Conservation (phyloP, 2,329 filamentous ascomycete species). For the Beauveria asiatica region DNA sequence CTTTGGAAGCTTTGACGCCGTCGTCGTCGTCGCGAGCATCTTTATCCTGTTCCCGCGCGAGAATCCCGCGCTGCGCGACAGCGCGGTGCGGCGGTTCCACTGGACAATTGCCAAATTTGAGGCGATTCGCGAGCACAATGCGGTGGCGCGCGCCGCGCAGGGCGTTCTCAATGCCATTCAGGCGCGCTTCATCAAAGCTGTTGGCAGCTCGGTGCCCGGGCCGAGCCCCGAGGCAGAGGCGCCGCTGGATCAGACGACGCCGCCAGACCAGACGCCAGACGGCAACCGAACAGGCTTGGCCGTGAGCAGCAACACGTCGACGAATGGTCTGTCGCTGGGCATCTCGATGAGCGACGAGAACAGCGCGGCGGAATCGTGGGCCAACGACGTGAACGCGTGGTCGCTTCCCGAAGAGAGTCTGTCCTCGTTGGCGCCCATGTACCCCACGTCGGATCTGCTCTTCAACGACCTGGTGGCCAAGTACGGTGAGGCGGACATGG, state of each 20-base stretch:
- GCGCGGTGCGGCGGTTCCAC: conserved; percentile 46
- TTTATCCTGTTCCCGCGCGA: conserved; percentile 53
- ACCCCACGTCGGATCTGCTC: conserved; percentile 47
- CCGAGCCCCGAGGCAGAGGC: background rate
- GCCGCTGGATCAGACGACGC: background rate
- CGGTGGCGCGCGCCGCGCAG: conserved; percentile 44
- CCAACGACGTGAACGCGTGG: conserved; percentile 9
- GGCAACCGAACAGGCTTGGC: background rate
- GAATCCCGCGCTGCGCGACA: conserved; percentile 37
- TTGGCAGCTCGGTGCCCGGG: conserved; percentile 22
- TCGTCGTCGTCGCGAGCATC: conserved; percentile 51
- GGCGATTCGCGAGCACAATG: conserved; percentile 44
- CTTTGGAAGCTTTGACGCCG: conserved; percentile 56
- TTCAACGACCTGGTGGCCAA: conserved; percentile 47
- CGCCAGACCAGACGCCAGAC: conserved; percentile 1
- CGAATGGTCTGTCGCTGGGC: background rate
- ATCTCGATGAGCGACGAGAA: conserved; percentile 9
- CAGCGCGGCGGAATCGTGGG: background rate
- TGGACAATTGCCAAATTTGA: conserved; percentile 53
- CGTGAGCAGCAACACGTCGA: background rate
- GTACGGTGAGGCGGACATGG: conserved; percentile 17
- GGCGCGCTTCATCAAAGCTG: conserved; percentile 42
- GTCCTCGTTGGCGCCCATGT: conserved; percentile 43
- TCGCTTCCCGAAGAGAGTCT: conserved; percentile 26
- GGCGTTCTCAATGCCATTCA: conserved; percentile 48